phyloP scores from a whole-genome alignment of 257 asterid species.

The Jacaranda mimosifolia region DNA sequence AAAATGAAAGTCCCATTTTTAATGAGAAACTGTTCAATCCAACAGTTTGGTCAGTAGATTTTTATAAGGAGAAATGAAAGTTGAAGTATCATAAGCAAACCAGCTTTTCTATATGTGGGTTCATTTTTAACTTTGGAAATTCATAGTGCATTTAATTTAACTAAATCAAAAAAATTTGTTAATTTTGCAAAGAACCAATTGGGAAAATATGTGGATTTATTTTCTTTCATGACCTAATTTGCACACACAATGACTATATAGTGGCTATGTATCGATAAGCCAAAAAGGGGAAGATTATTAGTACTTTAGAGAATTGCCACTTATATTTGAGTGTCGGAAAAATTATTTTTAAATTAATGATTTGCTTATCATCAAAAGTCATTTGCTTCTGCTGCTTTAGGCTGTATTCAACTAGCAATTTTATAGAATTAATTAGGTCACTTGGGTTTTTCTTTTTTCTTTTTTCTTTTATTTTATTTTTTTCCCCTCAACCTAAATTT shows the following conservation, averaged over 20 bases:
- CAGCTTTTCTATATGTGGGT: conserved; percentile 32
- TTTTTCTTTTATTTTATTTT: not conserved
- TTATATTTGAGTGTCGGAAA: conserved; percentile 23
- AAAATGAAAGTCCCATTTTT: no score
- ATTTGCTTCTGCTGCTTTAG: conserved; percentile 36
- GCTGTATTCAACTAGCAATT: conserved; percentile 56
- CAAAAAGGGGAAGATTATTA: conserved; percentile 18
- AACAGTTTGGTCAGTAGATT: conserved; percentile 23
- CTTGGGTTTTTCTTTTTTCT: conserved; percentile 4
- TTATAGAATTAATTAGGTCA: conserved; percentile 55
- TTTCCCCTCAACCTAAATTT: conserved; percentile 50
- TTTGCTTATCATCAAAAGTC: conserved; percentile 43
- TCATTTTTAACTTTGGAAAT: not conserved
- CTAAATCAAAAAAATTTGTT: not conserved
- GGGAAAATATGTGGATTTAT: conserved; percentile 22
- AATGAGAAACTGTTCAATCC: not conserved
- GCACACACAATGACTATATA: conserved; percentile 31
- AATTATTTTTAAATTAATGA: conserved; percentile 33
- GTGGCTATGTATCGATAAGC: conserved; percentile 32
- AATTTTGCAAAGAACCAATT: conserved; percentile 19
- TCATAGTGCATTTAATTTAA: conserved; percentile 36
- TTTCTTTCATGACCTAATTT: conserved; percentile 58
- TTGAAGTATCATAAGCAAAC: conserved; percentile 48
- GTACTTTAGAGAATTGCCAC: conserved; percentile 32
- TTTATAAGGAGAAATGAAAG: conserved; percentile 32